Base-by-base conservation (phyloP, 1,284 basidiomycete genomes). In the Exobasidium cylindrosporum region DNA sequence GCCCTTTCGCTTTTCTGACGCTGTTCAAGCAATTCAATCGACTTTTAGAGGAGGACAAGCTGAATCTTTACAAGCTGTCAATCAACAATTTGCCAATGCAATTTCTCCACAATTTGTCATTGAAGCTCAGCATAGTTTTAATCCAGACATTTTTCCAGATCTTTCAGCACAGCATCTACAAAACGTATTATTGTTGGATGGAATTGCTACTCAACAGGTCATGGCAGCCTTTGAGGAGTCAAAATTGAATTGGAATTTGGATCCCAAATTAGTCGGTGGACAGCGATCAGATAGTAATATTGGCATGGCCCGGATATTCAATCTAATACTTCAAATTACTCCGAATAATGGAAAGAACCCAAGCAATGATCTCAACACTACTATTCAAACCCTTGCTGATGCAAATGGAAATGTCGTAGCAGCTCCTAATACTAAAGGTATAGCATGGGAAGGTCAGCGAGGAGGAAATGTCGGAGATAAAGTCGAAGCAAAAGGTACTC, bases 201-300 rank as follows among this genome's bases (percentile, higher is more conserved):
- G 17, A 17, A 40, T 17, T 10, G 35, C 35, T 10, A 7, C 7
- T 7, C 7, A 40, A 40, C 35, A 40, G 17, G 47, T 50, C 10
- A 31, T 31, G 29, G 47, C 47, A 24, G 47, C 47, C 14, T 21
- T 10, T 31, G 47, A 50, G 29, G 47, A 50, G 21, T 7, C 47
- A 31, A 24, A 50, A 21, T 21, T 73, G 32, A 68, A 72, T 44
- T 74, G 63, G 60, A 59, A 67, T 21, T 65, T 77, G 23, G 75
- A 77, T 49, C 65, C 70, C 0, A 65, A 66, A 49, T 50, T 67
- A 3, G 61, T 77, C 1, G 35, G 35, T 7, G 69, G 64, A 28
- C 67, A 76, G 54, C 59, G 66, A 3, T 65, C 65, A 30, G 67
- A 64, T 13, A 49, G 56, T 24, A 68, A 73, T 35, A 46, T 60